These are phyloP conservation scores for Metarhizium humberi DNA, from an alignment of 2,329 filamentous ascomycete genomes.

Conservation along the genomic window DNA sequence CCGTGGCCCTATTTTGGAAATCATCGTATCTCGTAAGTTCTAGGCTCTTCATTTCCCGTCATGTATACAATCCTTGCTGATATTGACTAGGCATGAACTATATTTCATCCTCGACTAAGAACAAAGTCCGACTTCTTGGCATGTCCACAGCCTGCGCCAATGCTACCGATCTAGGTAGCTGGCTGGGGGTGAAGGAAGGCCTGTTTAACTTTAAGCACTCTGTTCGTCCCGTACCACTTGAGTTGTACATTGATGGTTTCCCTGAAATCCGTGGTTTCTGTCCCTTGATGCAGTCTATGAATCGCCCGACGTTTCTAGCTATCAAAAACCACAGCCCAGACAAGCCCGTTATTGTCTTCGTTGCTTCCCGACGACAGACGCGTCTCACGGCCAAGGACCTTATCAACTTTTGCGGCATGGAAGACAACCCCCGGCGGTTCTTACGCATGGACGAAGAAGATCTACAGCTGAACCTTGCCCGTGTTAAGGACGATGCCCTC, in stretches of 20 bases:
- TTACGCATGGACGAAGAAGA: slow-evolving; percentile 93
- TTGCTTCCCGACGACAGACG: slow-evolving; percentile 90
- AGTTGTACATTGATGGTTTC: slow-evolving; percentile 97
- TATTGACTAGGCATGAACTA: slow-evolving; percentile 76
- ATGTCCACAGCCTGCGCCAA: slow-evolving; percentile 99
- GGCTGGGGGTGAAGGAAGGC: slow-evolving; percentile 92
- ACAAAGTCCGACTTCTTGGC: slow-evolving; percentile 80
- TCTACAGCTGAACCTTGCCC: slow-evolving; percentile 72
- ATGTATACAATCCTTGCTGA: background rate
- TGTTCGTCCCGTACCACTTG: slow-evolving; percentile 87
- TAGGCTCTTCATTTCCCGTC: background rate
- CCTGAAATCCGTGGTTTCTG: slow-evolving; percentile 93
- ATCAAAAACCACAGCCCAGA: slow-evolving; percentile 94
- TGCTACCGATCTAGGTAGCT: slow-evolving; percentile 86
- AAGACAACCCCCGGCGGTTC: slow-evolving; percentile 92
- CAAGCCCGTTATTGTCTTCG: slow-evolving; percentile 97
- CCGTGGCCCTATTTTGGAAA: slow-evolving; percentile 93
- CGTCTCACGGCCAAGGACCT: slow-evolving; percentile 90
- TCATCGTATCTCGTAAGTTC: slow-evolving; percentile 64
- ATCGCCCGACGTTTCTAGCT: slow-evolving; percentile 88
- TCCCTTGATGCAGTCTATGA: slow-evolving; percentile 98
- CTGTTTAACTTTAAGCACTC: slow-evolving; percentile 97
- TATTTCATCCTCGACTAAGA: slow-evolving; percentile 88
- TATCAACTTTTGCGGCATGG: slow-evolving; percentile 97
- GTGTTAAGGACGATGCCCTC: slow-evolving; percentile 88